A percentile compares a stretch with the other conserved stretches of the same genome.
Evolutionary conservation across 2,329 filamentous ascomycete genomes (phyloP).

Genomic region (Penicillium brasilianum): DNA sequence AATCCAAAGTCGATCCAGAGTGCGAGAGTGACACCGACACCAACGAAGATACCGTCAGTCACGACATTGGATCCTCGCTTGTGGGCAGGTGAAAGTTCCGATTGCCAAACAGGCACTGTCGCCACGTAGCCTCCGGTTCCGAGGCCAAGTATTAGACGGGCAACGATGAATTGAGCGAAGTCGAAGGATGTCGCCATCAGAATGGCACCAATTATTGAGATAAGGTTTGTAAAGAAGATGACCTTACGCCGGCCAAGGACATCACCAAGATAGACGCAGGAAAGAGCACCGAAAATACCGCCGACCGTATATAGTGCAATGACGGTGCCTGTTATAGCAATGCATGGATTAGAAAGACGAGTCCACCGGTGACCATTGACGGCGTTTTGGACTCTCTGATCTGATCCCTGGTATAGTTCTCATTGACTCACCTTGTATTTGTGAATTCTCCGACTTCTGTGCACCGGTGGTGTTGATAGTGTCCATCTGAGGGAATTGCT

Average conservation of each 20-base stretch:
- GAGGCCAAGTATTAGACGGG: conserved; percentile 51
- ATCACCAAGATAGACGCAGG: conserved; percentile 54
- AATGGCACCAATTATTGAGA: conserved; percentile 51
- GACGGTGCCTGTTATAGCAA: conserved; percentile 42
- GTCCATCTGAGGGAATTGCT: conserved; percentile 56
- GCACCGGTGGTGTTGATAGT: conserved; percentile 52
- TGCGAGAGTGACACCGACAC: conserved; percentile 51
- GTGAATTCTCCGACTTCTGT: conserved; percentile 51
- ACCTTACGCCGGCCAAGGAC: conserved; percentile 52
- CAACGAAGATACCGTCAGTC: conserved; percentile 56
- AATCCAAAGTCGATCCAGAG: conserved; percentile 57
- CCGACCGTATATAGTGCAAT: conserved; percentile 54
- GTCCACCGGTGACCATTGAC: neutral
- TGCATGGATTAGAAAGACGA: neutral
- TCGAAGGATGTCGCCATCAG: conserved; percentile 52
- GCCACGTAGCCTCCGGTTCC: conserved; percentile 51
- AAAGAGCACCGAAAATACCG: conserved; percentile 54
- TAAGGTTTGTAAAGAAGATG: conserved; percentile 49
- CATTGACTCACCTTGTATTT: conserved; percentile 42
- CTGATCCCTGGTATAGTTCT: neutral
- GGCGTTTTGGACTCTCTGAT: neutral
- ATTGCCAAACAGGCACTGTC: conserved; percentile 56
- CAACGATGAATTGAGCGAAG: conserved; percentile 53
- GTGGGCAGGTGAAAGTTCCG: conserved; percentile 42
- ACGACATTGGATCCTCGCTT: conserved; percentile 58